Percentiles rank a stretch among this genome's conserved stretches.
Evolutionary conservation across 1,284 basidiomycete genomes (phyloP).

Genomic region (Apiotrichum mycotoxinovorans): DNA sequence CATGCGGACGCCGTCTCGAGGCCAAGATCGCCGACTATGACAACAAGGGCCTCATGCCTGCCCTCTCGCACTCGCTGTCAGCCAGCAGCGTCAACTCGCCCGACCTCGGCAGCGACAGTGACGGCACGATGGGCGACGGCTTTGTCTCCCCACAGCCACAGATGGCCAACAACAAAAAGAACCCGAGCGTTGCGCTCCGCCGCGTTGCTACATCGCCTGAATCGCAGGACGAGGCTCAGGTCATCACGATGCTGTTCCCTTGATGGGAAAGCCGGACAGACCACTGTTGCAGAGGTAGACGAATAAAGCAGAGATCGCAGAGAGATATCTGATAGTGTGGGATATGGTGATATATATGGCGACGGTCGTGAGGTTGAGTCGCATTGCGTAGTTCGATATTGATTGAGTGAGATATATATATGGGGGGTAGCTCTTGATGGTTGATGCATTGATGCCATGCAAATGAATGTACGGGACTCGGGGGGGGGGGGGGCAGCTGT

Average conservation of each 20-base stretch:
- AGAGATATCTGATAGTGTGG: no score
- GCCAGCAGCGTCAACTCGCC: slow-evolving; percentile 4
- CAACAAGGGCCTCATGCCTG: slow-evolving; percentile 10
- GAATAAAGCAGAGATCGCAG: no score
- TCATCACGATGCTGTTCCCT: not conserved
- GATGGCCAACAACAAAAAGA: not conserved
- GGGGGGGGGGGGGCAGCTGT: no score
- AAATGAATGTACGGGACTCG: no score
- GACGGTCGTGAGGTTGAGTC: no score
- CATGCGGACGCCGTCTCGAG: slow-evolving; percentile 42
- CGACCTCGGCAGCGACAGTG: not conserved
- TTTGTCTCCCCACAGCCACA: not conserved
- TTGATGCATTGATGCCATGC: no score
- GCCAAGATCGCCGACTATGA: slow-evolving; percentile 28
- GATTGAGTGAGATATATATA: no score
- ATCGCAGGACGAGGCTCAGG: slow-evolving; percentile 3
- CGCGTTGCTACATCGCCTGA: slow-evolving; percentile 8
- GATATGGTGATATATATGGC: no score
- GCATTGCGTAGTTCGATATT: no score
- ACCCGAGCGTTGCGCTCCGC: not conserved
- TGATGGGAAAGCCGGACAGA: no score
- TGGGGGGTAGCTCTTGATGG: no score
- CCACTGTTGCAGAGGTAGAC: no score
- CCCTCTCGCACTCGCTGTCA: not conserved
- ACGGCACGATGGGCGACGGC: not conserved